These are phyloP conservation scores for Solanum dulcamara DNA, from an alignment of 257 asterid genomes.

Conservation along the genomic window DNA sequence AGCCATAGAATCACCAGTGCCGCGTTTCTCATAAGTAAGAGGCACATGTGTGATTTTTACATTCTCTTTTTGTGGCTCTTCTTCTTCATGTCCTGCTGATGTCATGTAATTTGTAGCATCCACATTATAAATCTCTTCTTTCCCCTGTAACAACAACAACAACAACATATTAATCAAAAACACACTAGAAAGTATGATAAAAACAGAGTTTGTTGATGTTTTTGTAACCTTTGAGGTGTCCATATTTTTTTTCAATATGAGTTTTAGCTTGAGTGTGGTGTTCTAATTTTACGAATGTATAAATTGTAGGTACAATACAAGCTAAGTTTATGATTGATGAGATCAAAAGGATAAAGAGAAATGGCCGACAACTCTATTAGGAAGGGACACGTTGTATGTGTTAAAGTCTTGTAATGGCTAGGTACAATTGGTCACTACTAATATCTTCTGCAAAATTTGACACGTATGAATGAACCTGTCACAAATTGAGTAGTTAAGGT, in stretches of 20 bases:
- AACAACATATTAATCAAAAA: not conserved
- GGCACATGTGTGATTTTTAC: conserved; percentile 28
- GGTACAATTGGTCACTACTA: not conserved
- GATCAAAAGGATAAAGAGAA: not conserved
- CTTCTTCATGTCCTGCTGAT: conserved; percentile 20
- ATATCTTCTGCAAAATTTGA: not conserved
- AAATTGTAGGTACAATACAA: not conserved
- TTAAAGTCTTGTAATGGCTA: not conserved
- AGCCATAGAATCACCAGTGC: not conserved
- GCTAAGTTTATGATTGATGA: not conserved
- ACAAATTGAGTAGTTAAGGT: not conserved
- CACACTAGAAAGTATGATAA: not conserved
- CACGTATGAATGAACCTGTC: not conserved
- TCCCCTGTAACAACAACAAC: conserved; percentile 11
- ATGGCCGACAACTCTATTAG: not conserved
- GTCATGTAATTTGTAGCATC: conserved; percentile 25
- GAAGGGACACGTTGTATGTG: not conserved
- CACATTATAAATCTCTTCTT: conserved; percentile 20
- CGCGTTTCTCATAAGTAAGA: conserved; percentile 6
- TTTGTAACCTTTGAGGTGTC: conserved; percentile 10
- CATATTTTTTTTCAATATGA: not conserved
- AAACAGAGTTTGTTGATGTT: not conserved
- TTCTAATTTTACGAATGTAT: not conserved
- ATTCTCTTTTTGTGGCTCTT: conserved; percentile 14
- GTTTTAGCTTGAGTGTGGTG: not conserved